Percentiles rank a stretch among this genome's conserved stretches.
Evolutionary conservation across 192 early-diverging fungal genomes (phyloP).

Genomic region (Backusella luteola): DNA sequence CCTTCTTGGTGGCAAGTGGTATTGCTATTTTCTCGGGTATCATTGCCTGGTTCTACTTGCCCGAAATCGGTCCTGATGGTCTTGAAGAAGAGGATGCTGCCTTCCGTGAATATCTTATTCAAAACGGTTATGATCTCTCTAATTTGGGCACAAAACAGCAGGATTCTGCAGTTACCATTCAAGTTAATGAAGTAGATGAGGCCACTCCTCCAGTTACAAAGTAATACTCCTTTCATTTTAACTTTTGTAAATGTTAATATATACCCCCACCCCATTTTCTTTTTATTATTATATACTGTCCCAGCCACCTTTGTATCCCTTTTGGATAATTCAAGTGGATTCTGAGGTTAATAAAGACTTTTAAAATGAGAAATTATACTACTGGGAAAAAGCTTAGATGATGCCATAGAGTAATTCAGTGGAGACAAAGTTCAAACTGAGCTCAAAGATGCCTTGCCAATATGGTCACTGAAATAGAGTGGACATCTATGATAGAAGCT

Average conservation of each 20-base stretch:
- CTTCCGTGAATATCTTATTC: slow-evolving; percentile 25
- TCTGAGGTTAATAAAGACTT: too few species aligned
- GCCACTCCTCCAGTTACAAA: neutral
- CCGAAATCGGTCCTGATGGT: slow-evolving; percentile 18
- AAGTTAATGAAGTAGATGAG: neutral
- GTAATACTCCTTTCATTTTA: neutral
- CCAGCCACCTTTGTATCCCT: too few species aligned
- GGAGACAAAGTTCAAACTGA: too few species aligned
- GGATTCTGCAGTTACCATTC: neutral
- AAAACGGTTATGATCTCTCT: slow-evolving; percentile 30
- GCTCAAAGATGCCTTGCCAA: too few species aligned
- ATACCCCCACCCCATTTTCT: neutral
- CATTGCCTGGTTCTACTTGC: slow-evolving; percentile 20
- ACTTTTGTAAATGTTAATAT: neutral
- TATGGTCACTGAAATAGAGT: too few species aligned
- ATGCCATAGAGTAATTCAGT: too few species aligned
- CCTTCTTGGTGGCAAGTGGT: slow-evolving; percentile 32
- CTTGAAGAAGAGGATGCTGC: slow-evolving; percentile 28
- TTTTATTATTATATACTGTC: too few species aligned
- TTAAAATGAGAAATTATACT: too few species aligned
- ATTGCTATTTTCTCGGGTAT: slow-evolving; percentile 27
- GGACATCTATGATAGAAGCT: too few species aligned
- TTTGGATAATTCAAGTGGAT: too few species aligned
- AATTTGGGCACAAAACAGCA: slow-evolving; percentile 11
- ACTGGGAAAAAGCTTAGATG: too few species aligned